A percentile compares a stretch with the other conserved stretches of the same genome.
Evolutionary conservation across 2,329 filamentous ascomycete species (phyloP).

Genomic region (Microascus cirrosus): DNA sequence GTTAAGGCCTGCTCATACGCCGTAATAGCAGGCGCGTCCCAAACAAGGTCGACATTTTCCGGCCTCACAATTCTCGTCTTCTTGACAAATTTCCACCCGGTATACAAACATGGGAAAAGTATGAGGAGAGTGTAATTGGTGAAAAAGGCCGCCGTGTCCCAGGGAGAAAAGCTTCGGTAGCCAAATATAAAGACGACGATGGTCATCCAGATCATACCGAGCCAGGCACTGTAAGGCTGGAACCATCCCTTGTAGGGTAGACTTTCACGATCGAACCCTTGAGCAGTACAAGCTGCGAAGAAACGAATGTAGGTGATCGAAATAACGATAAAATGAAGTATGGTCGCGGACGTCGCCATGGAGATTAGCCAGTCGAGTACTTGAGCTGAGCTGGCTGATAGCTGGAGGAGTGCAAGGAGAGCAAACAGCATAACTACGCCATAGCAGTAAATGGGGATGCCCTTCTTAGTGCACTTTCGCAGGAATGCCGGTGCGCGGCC

Average conservation of each 20-base stretch:
- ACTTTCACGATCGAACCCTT: slow-evolving; percentile 40
- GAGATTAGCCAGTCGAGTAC: slow-evolving; percentile 66
- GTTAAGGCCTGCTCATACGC: not conserved
- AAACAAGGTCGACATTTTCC: slow-evolving; percentile 42
- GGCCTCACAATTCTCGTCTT: slow-evolving; percentile 43
- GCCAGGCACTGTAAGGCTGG: slow-evolving; percentile 45
- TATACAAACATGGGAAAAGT: slow-evolving; percentile 38
- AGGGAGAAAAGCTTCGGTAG: slow-evolving; percentile 39
- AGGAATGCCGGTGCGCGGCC: slow-evolving; percentile 53
- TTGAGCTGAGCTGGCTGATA: slow-evolving; percentile 52
- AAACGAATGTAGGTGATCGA: slow-evolving; percentile 64
- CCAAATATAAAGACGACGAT: slow-evolving; percentile 39
- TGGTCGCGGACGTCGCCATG: slow-evolving; percentile 58
- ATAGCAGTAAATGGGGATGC: slow-evolving; percentile 69
- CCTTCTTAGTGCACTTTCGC: slow-evolving; percentile 46
- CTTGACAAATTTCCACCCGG: slow-evolving; percentile 53
- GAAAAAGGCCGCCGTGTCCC: slow-evolving; percentile 35
- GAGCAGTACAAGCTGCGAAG: slow-evolving; percentile 54
- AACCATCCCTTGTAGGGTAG: slow-evolving; percentile 47
- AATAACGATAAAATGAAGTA: slow-evolving; percentile 63
- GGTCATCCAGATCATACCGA: slow-evolving; percentile 28
- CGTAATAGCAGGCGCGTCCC: not conserved
- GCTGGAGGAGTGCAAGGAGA: slow-evolving; percentile 62
- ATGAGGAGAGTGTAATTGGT: slow-evolving; percentile 47
- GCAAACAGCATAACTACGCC: slow-evolving; percentile 53